Conservation (phyloP, 2,329 filamentous ascomycete genomes). For the Colletotrichum brevisporum region DNA sequence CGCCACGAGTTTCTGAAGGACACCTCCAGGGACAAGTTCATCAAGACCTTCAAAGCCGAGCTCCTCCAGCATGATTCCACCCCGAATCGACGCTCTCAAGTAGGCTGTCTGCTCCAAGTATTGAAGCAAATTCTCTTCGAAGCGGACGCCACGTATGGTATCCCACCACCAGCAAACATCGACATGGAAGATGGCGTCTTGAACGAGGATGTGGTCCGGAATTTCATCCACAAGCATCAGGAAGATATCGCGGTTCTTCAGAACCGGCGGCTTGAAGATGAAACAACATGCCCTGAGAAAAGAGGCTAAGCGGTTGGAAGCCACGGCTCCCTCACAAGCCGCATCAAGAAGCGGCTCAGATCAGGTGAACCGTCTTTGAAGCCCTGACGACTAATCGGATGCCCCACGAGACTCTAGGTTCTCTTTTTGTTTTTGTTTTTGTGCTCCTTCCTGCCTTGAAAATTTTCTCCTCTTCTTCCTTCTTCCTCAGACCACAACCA, state of each 20-base stretch:
- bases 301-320: too few species aligned
- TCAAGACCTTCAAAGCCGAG: not conserved
- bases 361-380: not conserved
- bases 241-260: slow-evolving; percentile 1
- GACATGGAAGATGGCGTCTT: not conserved
- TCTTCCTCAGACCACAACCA: not conserved
- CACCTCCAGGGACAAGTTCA: too few species aligned
- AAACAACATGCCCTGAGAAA: too few species aligned
- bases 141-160: slow-evolving; percentile 55
- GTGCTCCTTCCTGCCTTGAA: not conserved
- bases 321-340: too few species aligned
- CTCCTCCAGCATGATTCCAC: not conserved
- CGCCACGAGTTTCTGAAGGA: too few species aligned
- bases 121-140: slow-evolving; percentile 66
- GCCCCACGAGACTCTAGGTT: not conserved
- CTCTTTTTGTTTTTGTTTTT: not conserved
- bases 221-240: slow-evolving; percentile 14
- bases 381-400: slow-evolving; percentile 12
- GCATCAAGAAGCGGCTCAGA: not conserved
- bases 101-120: slow-evolving; percentile 53
- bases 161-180: slow-evolving; percentile 41
- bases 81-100: too few species aligned
- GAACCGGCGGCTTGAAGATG: not conserved
- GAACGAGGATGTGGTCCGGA: slow-evolving; percentile 11
- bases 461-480: not conserved